Percentiles rank a stretch among this genome's conserved stretches.
These are phyloP conservation scores for Tricholoma hemisulphureum DNA, from an alignment of 768 basidiomycete species.

Conservation along the genomic window DNA sequence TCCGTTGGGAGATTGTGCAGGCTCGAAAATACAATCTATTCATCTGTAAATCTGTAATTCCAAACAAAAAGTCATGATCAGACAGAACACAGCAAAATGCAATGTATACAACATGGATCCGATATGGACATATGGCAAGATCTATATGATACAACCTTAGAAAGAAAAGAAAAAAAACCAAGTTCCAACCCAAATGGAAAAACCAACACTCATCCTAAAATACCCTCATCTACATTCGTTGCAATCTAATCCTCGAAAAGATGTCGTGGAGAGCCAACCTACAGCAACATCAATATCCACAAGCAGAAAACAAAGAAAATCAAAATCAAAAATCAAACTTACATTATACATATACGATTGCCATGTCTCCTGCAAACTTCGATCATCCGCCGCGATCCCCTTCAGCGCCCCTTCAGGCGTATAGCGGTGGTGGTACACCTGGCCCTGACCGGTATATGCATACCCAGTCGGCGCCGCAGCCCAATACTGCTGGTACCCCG, in stretches of 20 bases:
- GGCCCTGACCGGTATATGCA: conserved; percentile 16
- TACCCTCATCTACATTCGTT: neutral
- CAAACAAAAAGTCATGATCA: too few relatives aligned
- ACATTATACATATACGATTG: conserved; percentile 64
- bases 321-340: conserved; percentile 6
- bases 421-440: conserved; percentile 38
- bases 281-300: neutral
- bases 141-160: too few relatives aligned
- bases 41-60: too few relatives aligned
- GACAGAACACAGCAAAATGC: too few relatives aligned
- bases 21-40: too few relatives aligned
- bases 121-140: too few relatives aligned
- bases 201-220: too few relatives aligned
- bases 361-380: conserved; percentile 67
- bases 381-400: conserved; percentile 53
- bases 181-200: too few relatives aligned
- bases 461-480: conserved; percentile 26
- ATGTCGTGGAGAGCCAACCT: conserved; percentile 45
- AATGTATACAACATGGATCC: too few relatives aligned
- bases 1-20: too few relatives aligned
- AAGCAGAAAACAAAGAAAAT: neutral
- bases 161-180: too few relatives aligned
- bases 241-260: conserved; percentile 34
- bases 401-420: conserved; percentile 45
- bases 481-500: conserved; percentile 29